Evolutionary conservation across 306 rosid genomes (phyloP).

Genomic region (Myrica gale): DNA sequence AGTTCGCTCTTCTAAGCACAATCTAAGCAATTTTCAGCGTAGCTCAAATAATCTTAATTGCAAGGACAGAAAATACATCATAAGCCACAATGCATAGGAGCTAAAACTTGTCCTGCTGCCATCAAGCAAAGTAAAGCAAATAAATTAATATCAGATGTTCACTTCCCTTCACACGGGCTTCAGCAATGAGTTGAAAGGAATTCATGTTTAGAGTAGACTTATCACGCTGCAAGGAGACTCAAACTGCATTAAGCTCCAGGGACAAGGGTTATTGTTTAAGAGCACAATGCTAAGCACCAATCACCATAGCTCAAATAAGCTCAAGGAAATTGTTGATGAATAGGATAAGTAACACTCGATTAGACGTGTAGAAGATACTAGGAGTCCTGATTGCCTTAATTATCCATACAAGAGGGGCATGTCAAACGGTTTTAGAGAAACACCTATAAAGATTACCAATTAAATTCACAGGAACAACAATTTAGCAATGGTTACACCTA

Average conservation of each 20-base stretch:
- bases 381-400: constrained; percentile 29
- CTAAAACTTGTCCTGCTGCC: constrained; percentile 12
- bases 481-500: constrained; percentile 25
- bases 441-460: constrained; percentile 9
- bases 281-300: constrained; percentile 33
- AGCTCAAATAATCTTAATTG: constrained; percentile 28
- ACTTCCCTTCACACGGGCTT: not conserved
- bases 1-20: constrained; percentile 31
- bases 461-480: constrained; percentile 13
- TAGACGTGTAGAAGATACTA: constrained; percentile 29
- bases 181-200: not conserved
- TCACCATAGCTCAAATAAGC: constrained; percentile 32
- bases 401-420: constrained; percentile 33
- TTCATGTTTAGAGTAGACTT: constrained; percentile 15
- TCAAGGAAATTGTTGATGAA: constrained; percentile 25
- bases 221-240: constrained; percentile 27
- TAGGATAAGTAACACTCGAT: constrained; percentile 32
- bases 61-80: constrained; percentile 24
- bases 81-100: constrained; percentile 29
- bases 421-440: constrained; percentile 25
- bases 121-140: not conserved
- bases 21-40: constrained; percentile 12
- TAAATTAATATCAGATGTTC: not conserved
- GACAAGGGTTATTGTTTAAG: constrained; percentile 30
- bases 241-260: constrained; percentile 35